Evolutionary conservation across 164 flowering plant species (phyloP).

Genomic region (Kalanchoe fedtschenkoi): DNA sequence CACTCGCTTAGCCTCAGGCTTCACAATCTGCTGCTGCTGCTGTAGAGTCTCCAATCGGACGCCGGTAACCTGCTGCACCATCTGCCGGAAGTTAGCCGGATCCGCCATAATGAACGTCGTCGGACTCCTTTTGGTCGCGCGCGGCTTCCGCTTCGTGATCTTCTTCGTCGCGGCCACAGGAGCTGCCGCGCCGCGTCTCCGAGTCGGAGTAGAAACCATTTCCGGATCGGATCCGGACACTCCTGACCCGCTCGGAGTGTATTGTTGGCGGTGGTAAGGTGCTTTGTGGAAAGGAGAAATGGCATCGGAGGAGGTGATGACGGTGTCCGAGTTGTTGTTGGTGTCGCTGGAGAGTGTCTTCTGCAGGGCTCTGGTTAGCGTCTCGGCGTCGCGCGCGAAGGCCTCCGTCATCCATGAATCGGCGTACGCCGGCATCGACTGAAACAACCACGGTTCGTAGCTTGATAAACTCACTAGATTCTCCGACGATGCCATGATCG

Average conservation of each 20-base stretch:
- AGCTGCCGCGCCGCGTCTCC: background rate
- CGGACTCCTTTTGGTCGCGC: background rate
- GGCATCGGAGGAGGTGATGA: background rate
- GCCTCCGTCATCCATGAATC: conserved; percentile 1
- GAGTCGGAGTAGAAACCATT: background rate
- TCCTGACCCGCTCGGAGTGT: background rate
- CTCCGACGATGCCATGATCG: background rate
- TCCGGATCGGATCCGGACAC: conserved; percentile 3
- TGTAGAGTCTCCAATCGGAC: background rate
- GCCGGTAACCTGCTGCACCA: conserved; percentile 9
- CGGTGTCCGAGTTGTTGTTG: background rate
- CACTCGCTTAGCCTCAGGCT: conserved; percentile 7
- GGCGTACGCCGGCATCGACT: background rate
- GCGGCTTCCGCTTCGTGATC: conserved; percentile 6
- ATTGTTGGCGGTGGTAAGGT: background rate
- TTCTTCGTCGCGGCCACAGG: background rate
- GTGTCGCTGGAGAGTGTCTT: background rate
- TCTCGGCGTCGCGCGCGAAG: background rate
- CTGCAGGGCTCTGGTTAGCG: conserved; percentile 3
- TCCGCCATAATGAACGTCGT: conserved; percentile 9
- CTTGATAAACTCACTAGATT: background rate
- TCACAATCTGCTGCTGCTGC: conserved; percentile 1
- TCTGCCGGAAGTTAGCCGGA: conserved; percentile 5
- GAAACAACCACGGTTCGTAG: background rate
- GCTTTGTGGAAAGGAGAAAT: background rate